Evolutionary conservation across 2,329 filamentous ascomycete species (phyloP).

Genomic region (Penicillium verrucosum): DNA sequence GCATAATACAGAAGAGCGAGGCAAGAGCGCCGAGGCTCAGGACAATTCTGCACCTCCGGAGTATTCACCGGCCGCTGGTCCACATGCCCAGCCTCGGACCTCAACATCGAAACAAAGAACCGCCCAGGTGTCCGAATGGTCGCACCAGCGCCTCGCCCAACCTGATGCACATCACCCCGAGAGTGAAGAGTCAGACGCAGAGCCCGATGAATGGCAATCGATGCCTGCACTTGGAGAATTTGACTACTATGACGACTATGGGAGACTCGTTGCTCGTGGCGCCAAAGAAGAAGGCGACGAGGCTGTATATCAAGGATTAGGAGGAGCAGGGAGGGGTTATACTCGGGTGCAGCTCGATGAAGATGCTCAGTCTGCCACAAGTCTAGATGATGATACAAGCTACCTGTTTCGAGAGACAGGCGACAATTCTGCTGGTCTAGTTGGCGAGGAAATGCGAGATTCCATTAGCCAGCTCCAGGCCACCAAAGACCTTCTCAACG

Average conservation of each 20-base stretch:
- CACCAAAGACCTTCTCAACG: conserved; percentile 90
- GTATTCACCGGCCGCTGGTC: conserved; percentile 7
- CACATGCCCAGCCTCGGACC: conserved; percentile 12
- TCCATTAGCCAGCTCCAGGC: conserved; percentile 87
- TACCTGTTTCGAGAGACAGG: conserved; percentile 82
- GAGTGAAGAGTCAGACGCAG: conserved; percentile 48
- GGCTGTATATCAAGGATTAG: conserved; percentile 71
- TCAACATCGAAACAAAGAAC: conserved; percentile 25
- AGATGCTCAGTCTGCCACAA: conserved; percentile 88
- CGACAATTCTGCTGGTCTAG: conserved; percentile 59
- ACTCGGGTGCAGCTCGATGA: conserved; percentile 94
- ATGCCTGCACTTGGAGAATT: conserved; percentile 94
- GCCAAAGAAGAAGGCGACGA: conserved; percentile 67
- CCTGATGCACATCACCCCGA: conserved; percentile 42
- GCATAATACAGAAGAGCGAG: conserved; percentile 2
- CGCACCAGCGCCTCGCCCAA: conserved; percentile 73
- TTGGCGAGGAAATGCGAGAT: conserved; percentile 81
- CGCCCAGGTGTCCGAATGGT: conserved; percentile 71
- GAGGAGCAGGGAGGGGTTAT: conserved; percentile 91
- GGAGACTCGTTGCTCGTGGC: conserved; percentile 79
- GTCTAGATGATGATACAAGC: conserved; percentile 94
- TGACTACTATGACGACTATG: conserved; percentile 93
- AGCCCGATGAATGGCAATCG: conserved; percentile 77
- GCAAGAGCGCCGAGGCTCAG: conserved; percentile 5
- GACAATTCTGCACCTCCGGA: background rate